Evolutionary conservation across 2,329 filamentous ascomycete species (phyloP).

Genomic region (Fusarium circinatum): DNA sequence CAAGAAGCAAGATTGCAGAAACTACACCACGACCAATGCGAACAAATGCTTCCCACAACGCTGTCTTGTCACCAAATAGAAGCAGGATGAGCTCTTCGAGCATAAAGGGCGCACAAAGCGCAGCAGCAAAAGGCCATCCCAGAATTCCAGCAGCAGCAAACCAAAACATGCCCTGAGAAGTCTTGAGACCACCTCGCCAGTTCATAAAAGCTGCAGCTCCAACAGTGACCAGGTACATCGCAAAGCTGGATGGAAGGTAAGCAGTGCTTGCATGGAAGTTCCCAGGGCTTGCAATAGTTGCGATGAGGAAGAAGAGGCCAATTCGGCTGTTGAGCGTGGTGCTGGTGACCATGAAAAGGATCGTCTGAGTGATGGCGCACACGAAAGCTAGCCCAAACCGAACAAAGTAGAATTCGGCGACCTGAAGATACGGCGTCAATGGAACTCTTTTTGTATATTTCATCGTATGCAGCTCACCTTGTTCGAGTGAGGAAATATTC

Average conservation of each 20-base stretch:
- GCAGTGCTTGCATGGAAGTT: constrained; percentile 92
- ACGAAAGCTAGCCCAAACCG: constrained; percentile 77
- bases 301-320: constrained; percentile 83
- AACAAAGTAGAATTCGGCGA: constrained; percentile 87
- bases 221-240: constrained; percentile 93
- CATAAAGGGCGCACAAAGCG: constrained; percentile 82
- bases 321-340: constrained; percentile 83
- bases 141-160: constrained; percentile 86
- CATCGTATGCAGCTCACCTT: constrained; percentile 56
- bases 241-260: constrained; percentile 92
- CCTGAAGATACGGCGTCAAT: constrained; percentile 47
- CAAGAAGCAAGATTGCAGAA: constrained; percentile 74
- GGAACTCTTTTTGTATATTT: background rate
- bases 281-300: constrained; percentile 82
- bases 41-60: constrained; percentile 67
- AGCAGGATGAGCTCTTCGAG: constrained; percentile 76
- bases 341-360: constrained; percentile 82
- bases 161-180: constrained; percentile 86
- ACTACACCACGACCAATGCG: constrained; percentile 75
- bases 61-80: constrained; percentile 64
- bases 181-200: constrained; percentile 82
- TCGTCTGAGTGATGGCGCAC: constrained; percentile 84
- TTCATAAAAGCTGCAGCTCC: constrained; percentile 92
- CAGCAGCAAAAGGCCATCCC: constrained; percentile 94
- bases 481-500: constrained; percentile 69